Percentiles rank a stretch among this genome's conserved stretches.
Evolutionary conservation across 495 filamentous ascomycete genomes (phyloP).

Genomic region (Hypomontagnella submonticulosa): DNA sequence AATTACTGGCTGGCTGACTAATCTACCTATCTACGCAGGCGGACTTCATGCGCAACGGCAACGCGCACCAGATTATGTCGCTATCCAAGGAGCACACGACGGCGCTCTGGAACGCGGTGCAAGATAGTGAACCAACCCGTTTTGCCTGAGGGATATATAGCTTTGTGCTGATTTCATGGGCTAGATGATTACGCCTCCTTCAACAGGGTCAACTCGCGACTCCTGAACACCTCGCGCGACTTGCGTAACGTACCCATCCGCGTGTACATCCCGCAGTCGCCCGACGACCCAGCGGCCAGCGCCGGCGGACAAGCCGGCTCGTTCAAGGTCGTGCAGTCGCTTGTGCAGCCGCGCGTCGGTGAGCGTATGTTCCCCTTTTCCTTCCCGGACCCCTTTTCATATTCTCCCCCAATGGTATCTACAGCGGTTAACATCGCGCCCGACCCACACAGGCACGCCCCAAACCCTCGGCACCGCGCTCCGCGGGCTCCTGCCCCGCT

Average conservation of each 20-base stretch:
- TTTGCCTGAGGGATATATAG: not conserved
- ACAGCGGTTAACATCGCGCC: not conserved
- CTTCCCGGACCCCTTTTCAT: slow-evolving; percentile 15
- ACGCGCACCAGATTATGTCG: slow-evolving; percentile 91
- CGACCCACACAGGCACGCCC: slow-evolving; percentile 47
- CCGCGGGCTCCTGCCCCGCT: slow-evolving; percentile 76
- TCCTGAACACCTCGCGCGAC: slow-evolving; percentile 79
- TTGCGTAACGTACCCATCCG: slow-evolving; percentile 86
- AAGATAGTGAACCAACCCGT: slow-evolving; percentile 69
- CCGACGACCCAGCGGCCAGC: slow-evolving; percentile 47
- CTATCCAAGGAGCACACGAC: slow-evolving; percentile 89
- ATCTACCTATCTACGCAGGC: slow-evolving; percentile 61
- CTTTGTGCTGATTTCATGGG: slow-evolving; percentile 16
- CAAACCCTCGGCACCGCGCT: slow-evolving; percentile 87
- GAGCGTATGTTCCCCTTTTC: slow-evolving; percentile 49
- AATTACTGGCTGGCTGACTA: slow-evolving; percentile 6
- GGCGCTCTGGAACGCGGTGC: slow-evolving; percentile 84
- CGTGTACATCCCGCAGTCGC: slow-evolving; percentile 84
- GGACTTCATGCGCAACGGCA: slow-evolving; percentile 90
- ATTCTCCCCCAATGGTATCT: slow-evolving; percentile 2
- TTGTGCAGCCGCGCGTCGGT: slow-evolving; percentile 61
- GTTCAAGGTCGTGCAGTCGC: slow-evolving; percentile 76
- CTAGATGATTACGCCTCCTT: slow-evolving; percentile 79
- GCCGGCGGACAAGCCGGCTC: slow-evolving; percentile 55
- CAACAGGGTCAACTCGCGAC: slow-evolving; percentile 76